Evolutionary conservation across 805 yeast species (phyloP).

Genomic region (Candida nanaspora): DNA sequence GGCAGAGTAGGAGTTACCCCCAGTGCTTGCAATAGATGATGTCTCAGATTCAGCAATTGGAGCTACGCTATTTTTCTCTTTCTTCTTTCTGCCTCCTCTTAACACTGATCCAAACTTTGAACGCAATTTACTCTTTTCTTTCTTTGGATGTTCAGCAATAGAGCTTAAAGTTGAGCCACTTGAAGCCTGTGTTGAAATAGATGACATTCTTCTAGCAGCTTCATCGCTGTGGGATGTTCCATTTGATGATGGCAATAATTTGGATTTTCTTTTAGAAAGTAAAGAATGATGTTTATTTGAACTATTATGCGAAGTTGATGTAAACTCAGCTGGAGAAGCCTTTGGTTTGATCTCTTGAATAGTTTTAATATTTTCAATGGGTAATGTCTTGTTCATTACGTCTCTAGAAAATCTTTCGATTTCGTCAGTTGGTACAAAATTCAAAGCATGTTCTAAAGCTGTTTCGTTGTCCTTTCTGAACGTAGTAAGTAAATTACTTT

Average conservation of each 20-base stretch:
- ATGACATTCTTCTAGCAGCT: conserved; percentile 1
- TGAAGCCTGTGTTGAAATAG: conserved; percentile 3
- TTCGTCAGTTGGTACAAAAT: conserved; percentile 55
- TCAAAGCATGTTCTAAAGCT: conserved; percentile 58
- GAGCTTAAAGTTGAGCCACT: neutral
- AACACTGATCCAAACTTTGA: conserved; percentile 74
- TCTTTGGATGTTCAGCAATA: conserved; percentile 9
- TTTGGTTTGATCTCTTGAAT: conserved; percentile 4
- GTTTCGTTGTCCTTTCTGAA: conserved; percentile 48
- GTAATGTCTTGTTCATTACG: conserved; percentile 19
- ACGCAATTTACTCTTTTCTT: conserved; percentile 37
- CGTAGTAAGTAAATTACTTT: conserved; percentile 43
- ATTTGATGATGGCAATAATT: conserved; percentile 4
- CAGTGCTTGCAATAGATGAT: conserved; percentile 14
- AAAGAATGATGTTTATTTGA: conserved; percentile 2
- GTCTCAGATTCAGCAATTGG: conserved; percentile 26
- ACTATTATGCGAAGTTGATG: conserved; percentile 9
- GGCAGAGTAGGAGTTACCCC: neutral
- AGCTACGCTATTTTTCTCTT: conserved; percentile 21
- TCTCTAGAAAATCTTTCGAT: conserved; percentile 46
- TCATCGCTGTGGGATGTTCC: conserved; percentile 3
- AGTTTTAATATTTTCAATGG: conserved; percentile 17
- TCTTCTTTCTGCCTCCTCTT: conserved; percentile 47
- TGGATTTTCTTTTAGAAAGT: conserved; percentile 3
- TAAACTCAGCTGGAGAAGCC: conserved; percentile 9